Conservation (phyloP, 169 alveolate genomes). For the Eimeria praecox region DNA sequence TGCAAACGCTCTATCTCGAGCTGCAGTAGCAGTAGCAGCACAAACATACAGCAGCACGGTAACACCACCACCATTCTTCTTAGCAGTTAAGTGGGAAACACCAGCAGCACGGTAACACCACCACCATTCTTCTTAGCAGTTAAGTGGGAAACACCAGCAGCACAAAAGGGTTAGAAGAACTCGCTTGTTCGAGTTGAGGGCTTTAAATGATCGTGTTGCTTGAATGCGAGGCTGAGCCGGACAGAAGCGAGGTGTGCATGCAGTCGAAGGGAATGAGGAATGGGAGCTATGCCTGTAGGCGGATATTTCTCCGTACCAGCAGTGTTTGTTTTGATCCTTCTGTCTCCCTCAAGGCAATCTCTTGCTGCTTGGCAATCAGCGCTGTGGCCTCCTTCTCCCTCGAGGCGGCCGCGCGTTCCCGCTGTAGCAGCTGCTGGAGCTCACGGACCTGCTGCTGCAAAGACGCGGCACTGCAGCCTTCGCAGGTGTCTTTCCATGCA, state of each 20-base stretch:
- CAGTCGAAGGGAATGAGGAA: background rate
- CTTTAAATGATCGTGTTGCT: background rate
- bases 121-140: background rate
- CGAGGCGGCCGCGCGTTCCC: constrained; percentile 40
- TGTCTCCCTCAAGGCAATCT: constrained; percentile 42
- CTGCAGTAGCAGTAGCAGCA: constrained; percentile 29
- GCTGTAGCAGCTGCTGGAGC: constrained; percentile 43
- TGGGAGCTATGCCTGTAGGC: background rate
- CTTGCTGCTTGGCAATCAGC: constrained; percentile 59
- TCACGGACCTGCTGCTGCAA: constrained; percentile 39
- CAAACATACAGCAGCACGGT: background rate
- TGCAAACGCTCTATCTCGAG: constrained; percentile 74
- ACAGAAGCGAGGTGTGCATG: background rate
- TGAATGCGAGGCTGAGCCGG: background rate
- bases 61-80: background rate
- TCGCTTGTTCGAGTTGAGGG: background rate
- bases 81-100: background rate
- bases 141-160: background rate
- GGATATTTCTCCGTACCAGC: background rate
- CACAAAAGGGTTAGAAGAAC: background rate
- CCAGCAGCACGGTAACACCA: background rate
- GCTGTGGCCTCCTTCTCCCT: constrained; percentile 63
- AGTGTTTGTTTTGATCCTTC: constrained; percentile 62
- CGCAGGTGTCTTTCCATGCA: constrained; percentile 26
- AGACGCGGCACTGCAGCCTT: constrained; percentile 30